Evolutionary conservation across 352 stramenopile genomes (phyloP), one percentile per base, ranked within the genome.

Genomic region (Synura sp.): DNA sequence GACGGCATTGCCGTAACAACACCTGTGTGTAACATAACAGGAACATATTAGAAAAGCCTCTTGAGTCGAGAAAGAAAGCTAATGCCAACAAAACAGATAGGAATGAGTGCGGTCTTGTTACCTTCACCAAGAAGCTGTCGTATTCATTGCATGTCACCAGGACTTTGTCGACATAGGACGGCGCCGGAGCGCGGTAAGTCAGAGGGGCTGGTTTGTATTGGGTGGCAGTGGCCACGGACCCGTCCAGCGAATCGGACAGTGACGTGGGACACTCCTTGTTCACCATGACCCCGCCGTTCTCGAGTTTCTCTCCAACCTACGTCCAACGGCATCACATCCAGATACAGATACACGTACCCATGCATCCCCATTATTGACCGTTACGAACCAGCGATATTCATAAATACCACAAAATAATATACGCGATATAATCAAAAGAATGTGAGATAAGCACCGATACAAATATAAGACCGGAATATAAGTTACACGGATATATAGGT

Each of bases 121-220:
- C 91, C 85, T 99, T 99, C 79, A 99, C 96, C 7, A 98, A 81
- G 79, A 98, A 97, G 76, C 98, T 89, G 70, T 99, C 97, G 55
- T 93, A 90, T 82, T 99, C 95, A 55, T 97, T 99, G 0, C 93
- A 97, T 32, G 96, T 98, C 41, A 99, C 90, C 36, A 99, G 83
- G 22, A 84, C 82, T 81, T 98, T 98, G 84, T 99, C 96, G 5
- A 99, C 95, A 82, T 98, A 97, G 0, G 87, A 93, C 1, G 94
- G 93, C 76, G 94, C 95, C 15, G 91, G 87, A 5, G 88, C 92
- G 85, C 98, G 97, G 88, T 99, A 99, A 0, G 91, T 94, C 44
- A 97, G 91, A 0, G 92, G 92, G 0, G 89, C 87, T 36, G 90
- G 87, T 29, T 89, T 91, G 82, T 77, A 77, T 19, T 4, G 14